Evolutionary conservation across 495 filamentous ascomycete genomes (phyloP), one percentile per base, ranked within the genome.

Genomic region (Talaromyces liani): DNA sequence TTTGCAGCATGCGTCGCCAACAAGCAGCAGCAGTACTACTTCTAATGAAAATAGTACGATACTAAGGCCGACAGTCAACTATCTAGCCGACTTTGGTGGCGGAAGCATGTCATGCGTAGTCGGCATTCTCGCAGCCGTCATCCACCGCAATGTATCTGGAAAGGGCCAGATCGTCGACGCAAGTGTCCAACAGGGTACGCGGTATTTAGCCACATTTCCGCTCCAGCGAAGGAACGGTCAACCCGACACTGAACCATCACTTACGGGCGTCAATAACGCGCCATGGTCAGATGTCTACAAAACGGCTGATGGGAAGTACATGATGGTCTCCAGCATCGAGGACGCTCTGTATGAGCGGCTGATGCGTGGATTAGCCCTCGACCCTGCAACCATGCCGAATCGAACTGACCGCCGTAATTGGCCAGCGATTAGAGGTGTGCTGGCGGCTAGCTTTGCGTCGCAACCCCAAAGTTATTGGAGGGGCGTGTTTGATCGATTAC

Each of bases 91-190:
- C 60, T 62, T 62, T 62, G 60, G 60, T 4, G 41, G 41, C 27
- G 60, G 39, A 16, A 62, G 60, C 27, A 51, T 62, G 45, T 36
- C 60, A 22, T 51, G 60, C 12, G 45, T 62, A 20, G 47, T 62
- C 16, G 60, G 60, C 2, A 62, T 62, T 22, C 45, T 62, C 2
- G 24, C 41, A 33, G 60, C 60, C 6, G n/a, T 62, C 7, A 34
- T 62, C n/a, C 45, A 62, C 24, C 60, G 60, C 12, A 33, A 18
- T 1, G 60, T 12, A n/a, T 54, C 60, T 25, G 60, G 60, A 6
- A 62, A 53, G 25, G 60, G 60, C 18, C 60, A 62, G 29, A 53
- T 62, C 29, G 45, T 62, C 24, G 60, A 62, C 45, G 60, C 60
- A 29, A 62, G 60, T 49, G 60, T 62, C 2, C 60, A 62, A 20